Evolutionary conservation across 179 eudicot genomes (phyloP).

Genomic region (Carnegiea gigantea): DNA sequence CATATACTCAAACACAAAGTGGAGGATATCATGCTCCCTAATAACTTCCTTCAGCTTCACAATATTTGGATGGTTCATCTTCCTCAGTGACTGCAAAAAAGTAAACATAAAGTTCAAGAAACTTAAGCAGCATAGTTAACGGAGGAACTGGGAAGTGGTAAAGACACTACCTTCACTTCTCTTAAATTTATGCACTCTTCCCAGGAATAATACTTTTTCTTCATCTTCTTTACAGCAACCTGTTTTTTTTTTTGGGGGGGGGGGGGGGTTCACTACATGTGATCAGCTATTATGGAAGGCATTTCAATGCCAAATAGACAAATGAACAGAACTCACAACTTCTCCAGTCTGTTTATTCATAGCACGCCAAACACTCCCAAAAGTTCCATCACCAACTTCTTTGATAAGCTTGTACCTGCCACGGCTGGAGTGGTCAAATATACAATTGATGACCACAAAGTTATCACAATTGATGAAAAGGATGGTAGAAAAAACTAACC

Average conservation of each 20-base stretch:
- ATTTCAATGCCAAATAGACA: not conserved
- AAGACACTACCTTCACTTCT: slow-evolving; percentile 83
- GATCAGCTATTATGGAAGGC: slow-evolving; percentile 1
- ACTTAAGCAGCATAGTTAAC: not conserved
- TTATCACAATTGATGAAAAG: not conserved
- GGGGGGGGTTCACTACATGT: not conserved
- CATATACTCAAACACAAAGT: slow-evolving; percentile 96
- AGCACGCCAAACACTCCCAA: slow-evolving; percentile 98
- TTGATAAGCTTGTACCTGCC: slow-evolving; percentile 77
- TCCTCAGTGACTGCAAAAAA: slow-evolving; percentile 76
- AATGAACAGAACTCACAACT: slow-evolving; percentile 60
- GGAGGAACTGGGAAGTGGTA: not conserved
- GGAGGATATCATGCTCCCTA: slow-evolving; percentile 78
- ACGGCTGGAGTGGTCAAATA: slow-evolving; percentile 8
- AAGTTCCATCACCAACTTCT: slow-evolving; percentile 97
- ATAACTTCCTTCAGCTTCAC: slow-evolving; percentile 98
- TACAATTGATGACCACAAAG: not conserved
- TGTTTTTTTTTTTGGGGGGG: no score
- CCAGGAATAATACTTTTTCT: slow-evolving; percentile 96
- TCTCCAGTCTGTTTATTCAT: slow-evolving; percentile 89
- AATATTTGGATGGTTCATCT: slow-evolving; percentile 95
- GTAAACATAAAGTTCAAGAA: slow-evolving; percentile 9
- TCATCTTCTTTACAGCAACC: slow-evolving; percentile 99
- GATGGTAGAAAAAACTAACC: slow-evolving; percentile 43
- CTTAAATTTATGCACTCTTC: slow-evolving; percentile 95